Percentiles rank a stretch among this genome's conserved stretches.
Conservation (phyloP, 129 eudicot species). For the Sambucus nigra region DNA sequence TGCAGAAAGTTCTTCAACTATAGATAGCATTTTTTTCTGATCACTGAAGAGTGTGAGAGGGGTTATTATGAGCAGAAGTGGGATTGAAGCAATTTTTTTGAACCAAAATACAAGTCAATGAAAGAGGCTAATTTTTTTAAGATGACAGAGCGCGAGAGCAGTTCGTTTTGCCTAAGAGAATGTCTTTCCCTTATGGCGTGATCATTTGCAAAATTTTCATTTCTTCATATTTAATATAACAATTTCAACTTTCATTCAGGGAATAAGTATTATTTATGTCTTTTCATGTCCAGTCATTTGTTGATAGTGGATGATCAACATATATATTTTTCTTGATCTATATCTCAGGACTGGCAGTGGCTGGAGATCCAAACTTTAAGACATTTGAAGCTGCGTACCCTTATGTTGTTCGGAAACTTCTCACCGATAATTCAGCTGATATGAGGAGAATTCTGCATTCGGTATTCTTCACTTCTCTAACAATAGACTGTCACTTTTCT, state of each 20-base stretch:
- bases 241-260: background rate
- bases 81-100: background rate
- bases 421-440: slow-evolving; percentile 68
- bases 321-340: slow-evolving; percentile 2
- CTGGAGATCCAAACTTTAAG: slow-evolving; percentile 86
- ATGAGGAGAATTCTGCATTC: slow-evolving; percentile 81
- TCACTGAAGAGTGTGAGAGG: background rate
- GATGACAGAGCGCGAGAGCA: no score
- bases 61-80: background rate
- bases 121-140: background rate
- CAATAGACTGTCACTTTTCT: background rate
- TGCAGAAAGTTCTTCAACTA: no score
- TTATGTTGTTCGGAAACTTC: slow-evolving; percentile 82
- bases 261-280: no score
- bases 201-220: background rate
- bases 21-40: no score
- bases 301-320: background rate
- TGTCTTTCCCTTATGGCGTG: background rate
- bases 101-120: background rate
- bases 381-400: slow-evolving; percentile 95
- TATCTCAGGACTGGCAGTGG: slow-evolving; percentile 76
- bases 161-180: background rate
- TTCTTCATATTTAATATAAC: no score
- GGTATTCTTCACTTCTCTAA: slow-evolving; percentile 29
- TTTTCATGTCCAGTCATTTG: slow-evolving; percentile 7